These are phyloP conservation scores for Mycena floridula DNA, from an alignment of 768 basidiomycete genomes.

Conservation along the genomic window DNA sequence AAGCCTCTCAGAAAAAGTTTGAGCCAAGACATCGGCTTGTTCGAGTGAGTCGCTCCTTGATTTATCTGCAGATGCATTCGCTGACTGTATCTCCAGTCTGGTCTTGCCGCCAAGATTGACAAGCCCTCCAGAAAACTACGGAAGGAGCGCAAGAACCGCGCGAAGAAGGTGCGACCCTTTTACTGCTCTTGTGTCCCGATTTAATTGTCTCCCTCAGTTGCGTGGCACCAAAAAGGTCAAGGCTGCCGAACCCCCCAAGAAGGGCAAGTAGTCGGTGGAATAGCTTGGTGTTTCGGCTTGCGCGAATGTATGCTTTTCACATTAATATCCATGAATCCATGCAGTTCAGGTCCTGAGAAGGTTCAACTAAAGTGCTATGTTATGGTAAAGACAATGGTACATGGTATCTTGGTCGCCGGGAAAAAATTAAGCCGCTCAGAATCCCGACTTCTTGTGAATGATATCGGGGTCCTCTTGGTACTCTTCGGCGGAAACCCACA, in stretches of 20 bases:
- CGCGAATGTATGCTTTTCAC: constrained; percentile 1
- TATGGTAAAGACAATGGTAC: background rate
- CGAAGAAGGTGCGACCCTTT: constrained; percentile 78
- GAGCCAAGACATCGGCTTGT: constrained; percentile 95
- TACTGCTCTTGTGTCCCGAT: constrained; percentile 6
- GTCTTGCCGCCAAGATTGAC: constrained; percentile 70
- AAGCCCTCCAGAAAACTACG: constrained; percentile 95
- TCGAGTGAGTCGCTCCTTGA: constrained; percentile 55
- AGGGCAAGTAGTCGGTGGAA: constrained; percentile 65
- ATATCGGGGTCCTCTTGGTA: constrained; percentile 99
- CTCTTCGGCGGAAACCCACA: constrained; percentile 99
- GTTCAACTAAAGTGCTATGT: background rate
- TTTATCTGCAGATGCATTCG: constrained; percentile 2
- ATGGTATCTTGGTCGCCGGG: constrained; percentile 22
- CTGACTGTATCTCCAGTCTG: constrained; percentile 41
- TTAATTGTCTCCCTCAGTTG: constrained; percentile 44
- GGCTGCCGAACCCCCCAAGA: constrained; percentile 88
- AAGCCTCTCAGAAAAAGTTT: constrained; percentile 91
- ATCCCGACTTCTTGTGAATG: constrained; percentile 92
- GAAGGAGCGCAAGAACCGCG: constrained; percentile 99
- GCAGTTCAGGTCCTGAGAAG: too few species aligned
- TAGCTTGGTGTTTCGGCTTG: background rate
- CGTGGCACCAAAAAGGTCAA: constrained; percentile 95
- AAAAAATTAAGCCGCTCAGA: constrained; percentile 33
- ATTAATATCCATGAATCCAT: constrained; percentile 20